Evolutionary conservation across 371 early-diverging fungal species (phyloP).

Genomic region (Mortierella polycephala): DNA sequence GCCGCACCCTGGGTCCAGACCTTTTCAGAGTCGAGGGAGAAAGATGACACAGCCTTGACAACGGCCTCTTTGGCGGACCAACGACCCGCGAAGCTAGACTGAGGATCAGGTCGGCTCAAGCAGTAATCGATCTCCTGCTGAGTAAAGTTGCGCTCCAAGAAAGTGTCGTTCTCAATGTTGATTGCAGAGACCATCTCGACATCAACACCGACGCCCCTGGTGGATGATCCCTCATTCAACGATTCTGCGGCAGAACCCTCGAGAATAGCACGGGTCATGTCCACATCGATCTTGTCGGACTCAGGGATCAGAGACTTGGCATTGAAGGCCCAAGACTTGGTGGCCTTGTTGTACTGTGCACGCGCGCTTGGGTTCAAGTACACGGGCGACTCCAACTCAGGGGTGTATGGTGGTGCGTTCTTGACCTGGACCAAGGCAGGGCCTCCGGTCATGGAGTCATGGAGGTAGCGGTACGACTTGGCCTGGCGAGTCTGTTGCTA

Average conservation of each 20-base stretch:
- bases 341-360: conserved; percentile 80
- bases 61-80: conserved; percentile 98
- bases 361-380: conserved; percentile 94
- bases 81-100: conserved; percentile 91
- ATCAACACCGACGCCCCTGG: conserved; percentile 88
- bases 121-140: conserved; percentile 85
- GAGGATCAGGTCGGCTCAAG: conserved; percentile 76
- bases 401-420: conserved; percentile 88
- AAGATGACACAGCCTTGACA: conserved; percentile 91
- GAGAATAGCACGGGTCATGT: conserved; percentile 70
- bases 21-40: conserved; percentile 58
- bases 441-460: conserved; percentile 90
- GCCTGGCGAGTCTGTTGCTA: conserved; percentile 82
- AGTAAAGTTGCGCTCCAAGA: conserved; percentile 95
- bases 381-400: conserved; percentile 85
- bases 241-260: conserved; percentile 67
- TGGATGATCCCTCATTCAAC: conserved; percentile 11
- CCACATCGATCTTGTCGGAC: conserved; percentile 62
- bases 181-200: conserved; percentile 88
- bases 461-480: conserved; percentile 92
- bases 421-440: conserved; percentile 91
- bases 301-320: conserved; percentile 56
- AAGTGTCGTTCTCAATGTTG: conserved; percentile 84
- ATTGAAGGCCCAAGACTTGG: conserved; percentile 81
- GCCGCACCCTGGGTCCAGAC: conserved; percentile 87